Evolutionary conservation across 768 basidiomycete genomes (phyloP), one percentile per base, ranked within the genome.

Genomic region (Coprinopsis strossmayeri): DNA sequence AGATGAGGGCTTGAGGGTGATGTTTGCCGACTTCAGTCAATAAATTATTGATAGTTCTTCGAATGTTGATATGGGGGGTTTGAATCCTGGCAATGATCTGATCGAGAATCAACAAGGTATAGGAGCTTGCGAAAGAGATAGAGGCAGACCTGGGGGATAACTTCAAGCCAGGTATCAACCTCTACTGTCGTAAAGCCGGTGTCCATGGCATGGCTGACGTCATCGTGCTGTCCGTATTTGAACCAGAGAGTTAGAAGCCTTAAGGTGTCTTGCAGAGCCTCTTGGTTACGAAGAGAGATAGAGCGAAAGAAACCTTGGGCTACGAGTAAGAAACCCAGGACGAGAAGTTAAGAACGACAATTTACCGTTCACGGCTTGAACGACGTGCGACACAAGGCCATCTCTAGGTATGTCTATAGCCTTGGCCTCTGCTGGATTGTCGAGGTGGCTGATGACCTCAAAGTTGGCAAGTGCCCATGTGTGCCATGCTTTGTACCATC

Each of bases 401-500:
- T 73, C 75, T 2, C 78, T 76, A 3, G 80, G 77, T 10, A 85
- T 61, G 46, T 87, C 84, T 9, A 69, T 64, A 18, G 71, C 68
- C 50, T 76, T 76, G 39, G 69, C 72, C 52, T 81, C 78, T 26
- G 64, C 68, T 58, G 81, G 81, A 35, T 68, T 76, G 62, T 95
- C 92, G 58, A 95, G 70, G 57, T 86, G 79, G 23, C 78, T 75
- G 53, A 98, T 82, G 53, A 97, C 91, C 48, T 97, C 92, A 55
- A 96, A 94, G 64, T 98, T 97, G 2, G 93, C 87, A 46, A 98
- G 71, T 1, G 96, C 95, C 92, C 93, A 99, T 0, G 91, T 92
- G 60, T 99, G 96, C 94, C 94, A 98, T 15, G 95, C 96, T 63
- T 99, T 97, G 67, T 97, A 97, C 96, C 96, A 99, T n/a, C 77